Base-by-base conservation (phyloP, 805 yeast genomes). In the Yamadazyma paraphyllophila region DNA sequence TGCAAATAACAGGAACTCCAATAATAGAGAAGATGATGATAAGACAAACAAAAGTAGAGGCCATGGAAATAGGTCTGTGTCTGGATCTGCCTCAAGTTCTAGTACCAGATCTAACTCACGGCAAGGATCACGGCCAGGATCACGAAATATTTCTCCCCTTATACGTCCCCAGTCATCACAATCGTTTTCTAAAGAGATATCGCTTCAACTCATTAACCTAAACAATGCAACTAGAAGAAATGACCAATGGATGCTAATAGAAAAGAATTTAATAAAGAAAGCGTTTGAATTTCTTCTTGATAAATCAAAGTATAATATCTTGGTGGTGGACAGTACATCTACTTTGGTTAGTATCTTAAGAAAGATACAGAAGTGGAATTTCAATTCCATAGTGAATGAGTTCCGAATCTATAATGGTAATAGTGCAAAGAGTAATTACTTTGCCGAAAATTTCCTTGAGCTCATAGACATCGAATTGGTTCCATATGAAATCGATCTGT, bases 321-420 rank as follows among this genome's bases (percentile, higher is more conserved):
- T 92, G 37, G 62, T 92, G 11, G 81, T 94, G 16, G 98, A 94
- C 59, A 78, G 85, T 32, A 83, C 91, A 6, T 83, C 85, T 47
- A 80, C 94, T 10, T 74, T 91, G 14, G 79, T 89, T 9, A 97
- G 97, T 0, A 71, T 91, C 2, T 66, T 94, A 29, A 72, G 99
- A 42, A 83, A 85, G 60, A 72, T 91, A 33, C 94, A 88, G 63
- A 85, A 85, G 65, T 92, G 97, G 98, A 84, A 82, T 55, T 85
- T 85, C 59, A 81, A 91, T 17, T 83, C 95, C 14, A 81, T 92
- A 4, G 77, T 90, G 16, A 85, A 84, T 55, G 98, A 92, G 62
- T 94, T 89, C 64, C 71, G 96, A 43, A 73, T 87, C 7, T 87
- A 81, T 62, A 62, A 67, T 7, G 74, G 74, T 1, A 74, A 88